These are phyloP conservation scores for Phytophthora colocasiae DNA, from an alignment of 352 stramenopile genomes.

Conservation along the genomic window DNA sequence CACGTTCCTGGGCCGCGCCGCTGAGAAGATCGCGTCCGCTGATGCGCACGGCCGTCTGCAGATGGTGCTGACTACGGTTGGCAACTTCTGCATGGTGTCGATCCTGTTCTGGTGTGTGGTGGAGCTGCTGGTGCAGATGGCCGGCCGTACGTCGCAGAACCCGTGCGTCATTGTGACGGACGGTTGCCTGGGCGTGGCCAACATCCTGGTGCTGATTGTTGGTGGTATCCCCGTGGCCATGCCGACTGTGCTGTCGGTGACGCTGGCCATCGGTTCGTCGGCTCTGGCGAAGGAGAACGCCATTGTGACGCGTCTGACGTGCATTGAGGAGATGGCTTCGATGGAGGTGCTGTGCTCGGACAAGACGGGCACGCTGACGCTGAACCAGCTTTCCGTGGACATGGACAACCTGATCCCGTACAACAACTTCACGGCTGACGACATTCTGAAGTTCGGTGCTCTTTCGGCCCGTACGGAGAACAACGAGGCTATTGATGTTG, in stretches of 20 bases:
- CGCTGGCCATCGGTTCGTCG: constrained; percentile 91
- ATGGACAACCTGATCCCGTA: constrained; percentile 83
- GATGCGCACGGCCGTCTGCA: constrained; percentile 88
- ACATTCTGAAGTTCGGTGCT: constrained; percentile 72
- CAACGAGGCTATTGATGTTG: constrained; percentile 78
- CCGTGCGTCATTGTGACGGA: constrained; percentile 87
- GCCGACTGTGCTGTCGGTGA: constrained; percentile 93
- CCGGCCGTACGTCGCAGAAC: constrained; percentile 68
- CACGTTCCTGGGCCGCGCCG: constrained; percentile 93
- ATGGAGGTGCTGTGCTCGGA: constrained; percentile 96
- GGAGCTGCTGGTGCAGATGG: constrained; percentile 88
- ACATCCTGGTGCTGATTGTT: constrained; percentile 91
- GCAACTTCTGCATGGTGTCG: constrained; percentile 91
- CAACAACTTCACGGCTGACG: constrained; percentile 62
- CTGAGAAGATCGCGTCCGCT: constrained; percentile 75
- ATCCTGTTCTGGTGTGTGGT: constrained; percentile 89
- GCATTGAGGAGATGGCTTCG: constrained; percentile 93
- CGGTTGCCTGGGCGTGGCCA: constrained; percentile 70
- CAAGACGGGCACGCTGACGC: constrained; percentile 95
- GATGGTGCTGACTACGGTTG: constrained; percentile 94
- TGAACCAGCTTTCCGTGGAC: constrained; percentile 97
- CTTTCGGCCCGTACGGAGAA: constrained; percentile 76
- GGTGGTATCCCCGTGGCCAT: constrained; percentile 95
- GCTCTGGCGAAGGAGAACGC: constrained; percentile 91
- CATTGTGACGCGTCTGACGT: constrained; percentile 93